Base-by-base conservation (phyloP, 306 rosid genomes). In the Abrus precatorius region DNA sequence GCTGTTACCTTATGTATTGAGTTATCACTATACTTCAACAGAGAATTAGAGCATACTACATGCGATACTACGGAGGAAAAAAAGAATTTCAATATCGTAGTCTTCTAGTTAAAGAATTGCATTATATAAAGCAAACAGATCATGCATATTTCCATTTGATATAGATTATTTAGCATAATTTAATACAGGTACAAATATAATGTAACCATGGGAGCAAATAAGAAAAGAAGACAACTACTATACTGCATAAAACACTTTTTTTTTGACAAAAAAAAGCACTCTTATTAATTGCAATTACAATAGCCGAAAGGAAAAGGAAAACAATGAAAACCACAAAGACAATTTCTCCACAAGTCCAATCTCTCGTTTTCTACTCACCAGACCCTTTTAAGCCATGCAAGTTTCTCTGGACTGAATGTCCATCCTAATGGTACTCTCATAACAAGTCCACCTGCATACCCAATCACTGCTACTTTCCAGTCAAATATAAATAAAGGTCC, bases 391-490 rank as follows among this genome's bases (percentile, higher is more conserved):
- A 72, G 41, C 57, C 61, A 10, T 48, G 3, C 9, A 27, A 33
- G 0, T 55, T 29, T 34, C 1, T 72, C 71, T 1, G 29, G 44
- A 45, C 3, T 6, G 38, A 12, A 72, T 34, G 75, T 34, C 20
- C 12, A 50, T 41, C 84, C 84, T 20, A 69, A 20, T 2, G 65
- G 69, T 9, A 75, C 1, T 33, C 84, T 75, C 0, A 40, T 66
- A 34, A 80, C 14, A 69, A 75, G 70, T 11, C 82, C 87, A 27
- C 87, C 74, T 3, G 11, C 69, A 61, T 80, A 84, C 2, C 84
- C 87, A 9, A 79, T 75, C 9, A 69, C 3, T 61, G 12, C 8
- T 8, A 77, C 12, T 62, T 8, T 50, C 77, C 83, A 79, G 5
- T 80, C 20, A 36, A 71, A 9, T 6, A 52, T 53, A 43, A 62